Evolutionary conservation across 495 filamentous ascomycete species (phyloP).

Genomic region (Penicillium salamii): DNA sequence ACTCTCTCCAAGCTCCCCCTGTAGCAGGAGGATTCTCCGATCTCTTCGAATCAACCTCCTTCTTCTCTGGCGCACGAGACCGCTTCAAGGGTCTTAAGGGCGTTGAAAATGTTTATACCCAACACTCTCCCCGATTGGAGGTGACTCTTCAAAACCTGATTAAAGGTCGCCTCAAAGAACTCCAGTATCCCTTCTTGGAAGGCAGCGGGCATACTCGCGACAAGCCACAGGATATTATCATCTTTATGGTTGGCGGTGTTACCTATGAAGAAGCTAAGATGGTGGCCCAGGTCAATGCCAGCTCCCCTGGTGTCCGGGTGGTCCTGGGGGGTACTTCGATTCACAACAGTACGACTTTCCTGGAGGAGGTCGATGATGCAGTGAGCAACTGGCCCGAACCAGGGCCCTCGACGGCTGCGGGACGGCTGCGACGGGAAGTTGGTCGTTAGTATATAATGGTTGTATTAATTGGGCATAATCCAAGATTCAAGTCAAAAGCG

Average conservation of each 20-base stretch:
- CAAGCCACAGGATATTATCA: conserved; percentile 93
- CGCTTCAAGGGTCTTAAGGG: conserved; percentile 94
- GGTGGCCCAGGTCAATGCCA: conserved; percentile 88
- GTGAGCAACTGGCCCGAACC: conserved; percentile 78
- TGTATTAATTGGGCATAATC: too few relatives aligned
- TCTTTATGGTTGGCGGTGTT: conserved; percentile 88
- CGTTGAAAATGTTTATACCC: conserved; percentile 97
- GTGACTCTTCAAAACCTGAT: conserved; percentile 86
- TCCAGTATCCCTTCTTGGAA: conserved; percentile 89
- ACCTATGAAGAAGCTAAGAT: conserved; percentile 97
- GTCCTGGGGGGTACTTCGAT: conserved; percentile 83
- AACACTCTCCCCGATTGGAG: conserved; percentile 88
- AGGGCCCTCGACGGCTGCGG: conserved; percentile 64
- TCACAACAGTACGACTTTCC: conserved; percentile 80
- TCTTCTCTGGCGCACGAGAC: conserved; percentile 85
- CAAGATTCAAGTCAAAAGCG: too few relatives aligned
- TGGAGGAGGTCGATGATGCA: conserved; percentile 82
- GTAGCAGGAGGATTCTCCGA: conserved; percentile 76
- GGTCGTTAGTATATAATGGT: conserved; percentile 30
- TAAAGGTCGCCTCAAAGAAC: conserved; percentile 79
- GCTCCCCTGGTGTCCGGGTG: conserved; percentile 80
- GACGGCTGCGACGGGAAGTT: conserved; percentile 65
- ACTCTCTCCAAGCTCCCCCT: conserved; percentile 72
- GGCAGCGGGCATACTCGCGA: conserved; percentile 79
- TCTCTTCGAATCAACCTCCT: conserved; percentile 85